phyloP scores from a whole-genome alignment of 768 basidiomycete genomes.

The Exsudoporus frostii region DNA sequence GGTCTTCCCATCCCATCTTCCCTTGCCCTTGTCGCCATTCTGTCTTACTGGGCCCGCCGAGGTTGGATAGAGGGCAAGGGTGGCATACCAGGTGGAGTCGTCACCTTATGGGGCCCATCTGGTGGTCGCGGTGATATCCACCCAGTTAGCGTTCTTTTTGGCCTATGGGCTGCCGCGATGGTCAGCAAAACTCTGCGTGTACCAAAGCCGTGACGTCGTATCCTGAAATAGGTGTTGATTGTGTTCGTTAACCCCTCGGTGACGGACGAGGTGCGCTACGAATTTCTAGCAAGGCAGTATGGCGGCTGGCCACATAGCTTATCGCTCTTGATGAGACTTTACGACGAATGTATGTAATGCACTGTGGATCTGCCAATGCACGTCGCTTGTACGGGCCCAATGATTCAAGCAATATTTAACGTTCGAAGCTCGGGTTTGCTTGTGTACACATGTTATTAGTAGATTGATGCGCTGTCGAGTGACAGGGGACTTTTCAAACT shows the following conservation, averaged over 20 bases:
- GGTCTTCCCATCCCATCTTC: conserved; percentile 96
- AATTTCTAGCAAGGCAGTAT: not conserved
- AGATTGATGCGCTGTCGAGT: not conserved
- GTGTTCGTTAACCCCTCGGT: not conserved
- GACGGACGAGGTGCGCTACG: conserved; percentile 4
- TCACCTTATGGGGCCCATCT: conserved; percentile 65
- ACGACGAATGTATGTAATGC: conserved; percentile 16
- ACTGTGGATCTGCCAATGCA: conserved; percentile 2
- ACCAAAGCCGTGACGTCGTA: conserved; percentile 59
- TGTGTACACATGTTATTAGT: not conserved
- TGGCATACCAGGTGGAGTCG: conserved; percentile 73
- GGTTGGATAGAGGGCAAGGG: conserved; percentile 81
- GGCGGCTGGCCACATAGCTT: conserved; percentile 1
- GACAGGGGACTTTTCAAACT: not conserved
- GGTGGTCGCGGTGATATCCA: conserved; percentile 87
- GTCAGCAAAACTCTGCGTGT: conserved; percentile 94
- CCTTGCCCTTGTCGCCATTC: conserved; percentile 69
- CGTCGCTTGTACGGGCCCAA: not conserved
- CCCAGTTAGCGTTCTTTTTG: conserved; percentile 72
- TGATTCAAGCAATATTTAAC: not conserved
- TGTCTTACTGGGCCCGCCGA: conserved; percentile 79
- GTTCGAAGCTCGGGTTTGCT: not conserved
- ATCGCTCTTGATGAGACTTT: conserved; percentile 6
- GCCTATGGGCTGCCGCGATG: conserved; percentile 91
- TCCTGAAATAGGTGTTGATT: not conserved